A percentile compares a stretch with the other conserved stretches of the same genome.
Evolutionary conservation across 345 rosid species (phyloP).

Genomic region (Garcia nutans): DNA sequence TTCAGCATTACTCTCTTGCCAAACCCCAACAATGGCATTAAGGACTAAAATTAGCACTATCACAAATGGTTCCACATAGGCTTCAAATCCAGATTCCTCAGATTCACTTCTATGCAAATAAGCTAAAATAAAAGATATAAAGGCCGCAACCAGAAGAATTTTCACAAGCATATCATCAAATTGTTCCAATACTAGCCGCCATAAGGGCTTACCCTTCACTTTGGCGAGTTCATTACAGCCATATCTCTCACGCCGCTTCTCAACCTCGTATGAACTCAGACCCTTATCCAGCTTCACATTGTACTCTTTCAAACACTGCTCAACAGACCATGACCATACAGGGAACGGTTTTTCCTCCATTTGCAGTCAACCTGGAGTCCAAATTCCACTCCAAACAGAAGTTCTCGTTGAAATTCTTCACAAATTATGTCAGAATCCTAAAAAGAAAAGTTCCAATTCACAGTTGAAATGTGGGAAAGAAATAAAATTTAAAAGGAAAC

Average conservation of each 20-base stretch:
- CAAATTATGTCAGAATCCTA: conserved; percentile 30
- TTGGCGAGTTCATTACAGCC: conserved; percentile 88
- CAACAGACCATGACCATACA: conserved; percentile 83
- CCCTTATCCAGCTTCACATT: conserved; percentile 70
- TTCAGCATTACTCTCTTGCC: conserved; percentile 96
- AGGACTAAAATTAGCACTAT: conserved; percentile 70
- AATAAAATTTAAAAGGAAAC: not conserved
- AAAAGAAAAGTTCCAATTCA: conserved; percentile 18
- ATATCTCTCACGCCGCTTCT: conserved; percentile 55
- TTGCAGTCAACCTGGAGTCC: conserved; percentile 14
- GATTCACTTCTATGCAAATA: conserved; percentile 56
- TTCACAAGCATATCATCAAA: conserved; percentile 88
- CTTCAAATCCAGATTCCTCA: conserved; percentile 58
- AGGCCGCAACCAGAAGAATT: conserved; percentile 84
- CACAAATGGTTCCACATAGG: conserved; percentile 86
- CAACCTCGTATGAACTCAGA: conserved; percentile 54
- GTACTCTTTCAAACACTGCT: conserved; percentile 67
- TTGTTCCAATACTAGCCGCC: conserved; percentile 76
- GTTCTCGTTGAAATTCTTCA: not conserved
- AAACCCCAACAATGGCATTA: conserved; percentile 86
- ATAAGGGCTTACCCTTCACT: conserved; percentile 82
- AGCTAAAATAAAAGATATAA: conserved; percentile 77
- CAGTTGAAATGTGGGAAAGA: not conserved
- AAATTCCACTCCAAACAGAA: conserved; percentile 21
- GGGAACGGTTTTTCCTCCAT: conserved; percentile 74